Evolutionary conservation across 371 early-diverging fungal genomes (phyloP).

Genomic region (Mortierella sp.): DNA sequence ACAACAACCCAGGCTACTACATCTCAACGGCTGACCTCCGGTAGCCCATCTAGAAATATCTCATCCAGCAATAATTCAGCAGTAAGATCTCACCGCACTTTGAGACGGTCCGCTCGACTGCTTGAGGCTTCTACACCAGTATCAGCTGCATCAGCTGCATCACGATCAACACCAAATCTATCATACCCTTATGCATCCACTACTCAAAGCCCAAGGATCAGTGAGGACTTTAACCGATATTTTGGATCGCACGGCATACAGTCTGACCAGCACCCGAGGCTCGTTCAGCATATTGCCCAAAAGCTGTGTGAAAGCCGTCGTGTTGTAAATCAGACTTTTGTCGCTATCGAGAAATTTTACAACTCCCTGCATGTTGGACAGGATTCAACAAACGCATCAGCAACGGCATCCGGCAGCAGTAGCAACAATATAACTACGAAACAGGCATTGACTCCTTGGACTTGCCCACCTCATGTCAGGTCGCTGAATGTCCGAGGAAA

Average conservation of each 20-base stretch:
- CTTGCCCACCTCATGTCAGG: slow-evolving; percentile 25
- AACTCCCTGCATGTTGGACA: neutral
- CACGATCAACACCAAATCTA: neutral
- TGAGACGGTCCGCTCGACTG: slow-evolving; percentile 27
- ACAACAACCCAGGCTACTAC: neutral
- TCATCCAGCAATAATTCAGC: neutral
- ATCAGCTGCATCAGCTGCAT: neutral
- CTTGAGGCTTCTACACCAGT: neutral
- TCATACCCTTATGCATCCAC: too few relatives aligned
- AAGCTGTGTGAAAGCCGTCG: slow-evolving; percentile 13
- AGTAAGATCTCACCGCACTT: neutral
- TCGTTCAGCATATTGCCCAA: slow-evolving; percentile 5
- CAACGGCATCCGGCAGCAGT: neutral
- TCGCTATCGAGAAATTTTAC: slow-evolving; percentile 24
- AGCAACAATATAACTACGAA: neutral
- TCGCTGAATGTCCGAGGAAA: slow-evolving; percentile 20
- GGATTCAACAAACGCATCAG: neutral
- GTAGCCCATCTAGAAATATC: too few relatives aligned
- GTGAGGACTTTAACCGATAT: neutral
- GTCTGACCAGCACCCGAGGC: slow-evolving; percentile 4
- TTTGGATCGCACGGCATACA: slow-evolving; percentile 5
- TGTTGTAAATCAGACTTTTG: slow-evolving; percentile 16
- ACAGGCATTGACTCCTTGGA: slow-evolving; percentile 17
- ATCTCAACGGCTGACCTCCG: neutral
- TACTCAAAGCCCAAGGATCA: slow-evolving; percentile 2